phyloP scores from a whole-genome alignment of 2,329 filamentous ascomycete genomes.

The Colletotrichum sp. region DNA sequence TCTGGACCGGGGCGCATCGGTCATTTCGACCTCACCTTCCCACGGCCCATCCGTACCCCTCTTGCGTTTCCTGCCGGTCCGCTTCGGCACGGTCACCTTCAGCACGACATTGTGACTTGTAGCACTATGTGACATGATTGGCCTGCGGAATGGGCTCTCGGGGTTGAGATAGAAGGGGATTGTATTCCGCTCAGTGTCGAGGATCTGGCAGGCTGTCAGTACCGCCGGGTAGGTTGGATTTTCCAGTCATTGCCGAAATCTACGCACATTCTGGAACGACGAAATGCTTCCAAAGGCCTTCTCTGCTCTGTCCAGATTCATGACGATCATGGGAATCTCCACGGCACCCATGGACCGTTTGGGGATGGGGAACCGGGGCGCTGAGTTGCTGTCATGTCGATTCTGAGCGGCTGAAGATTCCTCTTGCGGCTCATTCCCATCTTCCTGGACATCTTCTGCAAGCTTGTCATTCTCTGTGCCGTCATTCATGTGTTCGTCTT shows the following conservation, averaged over 20 bases:
- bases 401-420: background rate
- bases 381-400: background rate
- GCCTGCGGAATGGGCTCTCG: constrained; percentile 79
- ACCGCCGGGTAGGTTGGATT: background rate
- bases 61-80: constrained; percentile 87
- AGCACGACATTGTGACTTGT: constrained; percentile 84
- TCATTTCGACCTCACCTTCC: constrained; percentile 44
- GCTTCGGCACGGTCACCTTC: constrained; percentile 84
- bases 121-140: constrained; percentile 77
- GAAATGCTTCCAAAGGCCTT: constrained; percentile 46
- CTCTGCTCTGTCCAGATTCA: constrained; percentile 47
- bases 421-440: background rate
- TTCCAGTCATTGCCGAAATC: background rate
- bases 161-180: constrained; percentile 79
- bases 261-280: constrained; percentile 42
- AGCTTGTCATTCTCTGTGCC: background rate
- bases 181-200: constrained; percentile 54
- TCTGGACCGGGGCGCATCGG: constrained; percentile 23
- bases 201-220: constrained; percentile 37
- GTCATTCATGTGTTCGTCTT: background rate
- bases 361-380: constrained; percentile 36
- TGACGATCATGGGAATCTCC: constrained; percentile 48
- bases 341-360: constrained; percentile 42
- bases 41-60: constrained; percentile 75
- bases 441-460: background rate